Evolutionary conservation across 345 rosid species (phyloP).

Genomic region (Syzygium aromaticum): DNA sequence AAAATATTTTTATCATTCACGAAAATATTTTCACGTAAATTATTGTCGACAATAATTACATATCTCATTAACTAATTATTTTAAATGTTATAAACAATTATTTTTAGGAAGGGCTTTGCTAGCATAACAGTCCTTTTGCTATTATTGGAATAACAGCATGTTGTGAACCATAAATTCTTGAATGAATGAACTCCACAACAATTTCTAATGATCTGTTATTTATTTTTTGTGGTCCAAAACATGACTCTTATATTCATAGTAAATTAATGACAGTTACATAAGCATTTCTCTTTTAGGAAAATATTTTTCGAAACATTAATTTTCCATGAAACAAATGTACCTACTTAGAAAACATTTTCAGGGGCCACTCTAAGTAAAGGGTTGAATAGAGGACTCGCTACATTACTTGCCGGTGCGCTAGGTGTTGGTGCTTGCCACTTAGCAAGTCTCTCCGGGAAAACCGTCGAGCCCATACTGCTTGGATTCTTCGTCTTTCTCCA

Average conservation of each 20-base stretch:
- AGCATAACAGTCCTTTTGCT: neutral
- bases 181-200: rapidly evolving
- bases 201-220: too few species aligned
- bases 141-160: too few species aligned
- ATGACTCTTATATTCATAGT: neutral
- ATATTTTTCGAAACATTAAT: too few species aligned
- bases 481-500: slow-evolving; percentile 51
- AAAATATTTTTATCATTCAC: too few species aligned
- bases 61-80: too few species aligned
- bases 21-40: too few species aligned
- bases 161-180: neutral
- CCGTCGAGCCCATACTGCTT: slow-evolving; percentile 51
- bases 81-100: too few species aligned
- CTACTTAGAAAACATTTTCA: neutral
- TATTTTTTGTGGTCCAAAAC: too few species aligned
- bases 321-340: neutral
- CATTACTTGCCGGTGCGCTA: slow-evolving; percentile 52
- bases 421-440: slow-evolving; percentile 63
- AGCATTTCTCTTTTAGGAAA: neutral
- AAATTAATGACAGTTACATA: neutral
- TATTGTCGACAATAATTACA: too few species aligned
- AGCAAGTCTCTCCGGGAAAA: slow-evolving; percentile 38
- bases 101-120: neutral
- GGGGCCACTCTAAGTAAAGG: slow-evolving; percentile 66
- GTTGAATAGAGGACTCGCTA: slow-evolving; percentile 54